Base-by-base conservation (phyloP, 768 basidiomycete species). In the Suillus occidentalis region DNA sequence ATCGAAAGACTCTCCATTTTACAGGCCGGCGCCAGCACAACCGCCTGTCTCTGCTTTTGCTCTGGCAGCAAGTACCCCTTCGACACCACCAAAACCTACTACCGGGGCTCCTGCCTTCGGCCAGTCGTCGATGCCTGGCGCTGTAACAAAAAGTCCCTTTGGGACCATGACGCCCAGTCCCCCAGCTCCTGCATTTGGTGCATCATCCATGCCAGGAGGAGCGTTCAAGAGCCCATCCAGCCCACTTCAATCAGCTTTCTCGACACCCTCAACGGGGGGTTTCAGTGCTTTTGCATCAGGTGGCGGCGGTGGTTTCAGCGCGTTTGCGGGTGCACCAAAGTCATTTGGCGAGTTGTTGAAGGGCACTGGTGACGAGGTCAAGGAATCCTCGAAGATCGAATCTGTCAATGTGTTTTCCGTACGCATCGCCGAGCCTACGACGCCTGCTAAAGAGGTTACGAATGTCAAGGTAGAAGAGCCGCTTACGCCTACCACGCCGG, bases 301-400 rank as follows among this genome's bases (percentile, higher is more conserved):
- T 0, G 59, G 72, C 14, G 70, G 76, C 2, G 78, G 82, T 36
- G 87, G 80, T 3, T 89, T 89, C 68, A 70, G 80, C 40, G 82
- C 85, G 0, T 87, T 87, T 68, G 81, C 83, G 16, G 82, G 82
- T 1, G 60, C 77, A 4, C 65, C 77, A 1, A 84, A 82, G 68
- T 85, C 90, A 0, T 93, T 89, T 68, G 75, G 79, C n/a, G 87
- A 91, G 36, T 70, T 91, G 55, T 75, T 91, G 64, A 84, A 86
- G 71, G 73, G 67, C 18, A 78, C 70, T 52, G 78, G 75, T 53
- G 71, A 71, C 22, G 72, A 75, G 25, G 56, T 72, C 8, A 72
- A 72, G 28, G 28, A 40, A 55, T 2, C 31, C 6, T 1, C 12
- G 6, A 55, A 34, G 31, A 65, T 63, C 28, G 40, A 63, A 18